Evolutionary conservation across 2,329 filamentous ascomycete species (phyloP), one percentile per base, ranked within the genome.

Genomic region (Talaromyces islandicus): DNA sequence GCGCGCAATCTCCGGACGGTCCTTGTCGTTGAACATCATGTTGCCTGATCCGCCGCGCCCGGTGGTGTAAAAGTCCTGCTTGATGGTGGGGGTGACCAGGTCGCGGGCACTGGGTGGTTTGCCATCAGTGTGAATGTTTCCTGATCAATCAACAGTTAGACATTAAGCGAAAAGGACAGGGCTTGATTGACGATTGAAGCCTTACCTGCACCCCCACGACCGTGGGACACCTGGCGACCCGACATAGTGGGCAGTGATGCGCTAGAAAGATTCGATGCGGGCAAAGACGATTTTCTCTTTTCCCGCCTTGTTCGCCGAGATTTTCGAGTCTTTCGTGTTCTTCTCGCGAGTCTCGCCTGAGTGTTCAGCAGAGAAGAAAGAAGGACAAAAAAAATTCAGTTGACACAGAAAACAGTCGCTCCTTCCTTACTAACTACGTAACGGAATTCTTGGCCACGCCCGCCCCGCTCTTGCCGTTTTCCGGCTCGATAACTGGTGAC

Each of bases 11-110:
- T 83, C 81, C 9, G 85, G 82, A 64, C 78, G 85, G 48, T 81
- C 77, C 3, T 88, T 85, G 67, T 94, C 88, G 64, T 85, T 85
- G 71, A 88, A 87, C 54, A 89, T 86, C 88, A 96, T 96, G 79
- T 96, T 96, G 62, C 92, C 92, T 4, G 85, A 87, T 63, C 92
- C 92, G 59, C 92, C 92, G 56, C 92, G 89, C 60, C 92, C 92
- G 3, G 92, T 97, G 21, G 92, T 96, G 71, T 93, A 92, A 65
- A 90, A 81, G n/a, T 89, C 78, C 53, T 84, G 84, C 78, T 95
- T 96, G 71, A 97, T 85, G 12, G 85, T 89, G 0, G 92, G 92
- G 1, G 92, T 96, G 68, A 88, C 79, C 64, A 96, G 85, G 69
- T 93, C 89, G 64, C 77, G 56, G 85, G 78, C 30, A 79, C 32